Conservation (phyloP, 176 grass and related monocot species). For the Lolium rigidum region DNA sequence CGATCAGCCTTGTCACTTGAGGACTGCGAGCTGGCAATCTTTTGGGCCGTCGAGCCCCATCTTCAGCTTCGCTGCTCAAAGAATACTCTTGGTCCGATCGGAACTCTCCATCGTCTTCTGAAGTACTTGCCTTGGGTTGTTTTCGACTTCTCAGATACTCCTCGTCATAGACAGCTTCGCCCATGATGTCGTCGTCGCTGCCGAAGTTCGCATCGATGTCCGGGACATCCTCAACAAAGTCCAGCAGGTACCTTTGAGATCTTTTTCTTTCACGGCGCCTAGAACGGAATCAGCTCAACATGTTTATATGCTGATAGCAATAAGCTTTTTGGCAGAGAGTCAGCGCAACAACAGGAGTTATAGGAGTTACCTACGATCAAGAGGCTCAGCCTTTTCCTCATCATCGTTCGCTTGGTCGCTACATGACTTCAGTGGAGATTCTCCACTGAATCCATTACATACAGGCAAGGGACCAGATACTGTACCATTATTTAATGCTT, state of each 20-base stretch:
- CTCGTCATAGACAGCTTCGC: conserved; percentile 94
- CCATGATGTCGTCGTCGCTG: conserved; percentile 92
- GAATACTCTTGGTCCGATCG: conserved; percentile 65
- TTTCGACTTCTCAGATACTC: conserved; percentile 83
- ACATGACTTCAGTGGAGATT: conserved; percentile 52
- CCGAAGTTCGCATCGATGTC: conserved; percentile 60
- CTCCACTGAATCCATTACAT: conserved; percentile 52
- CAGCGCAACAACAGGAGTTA: conserved; percentile 1
- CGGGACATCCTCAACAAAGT: conserved; percentile 80
- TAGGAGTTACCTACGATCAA: conserved; percentile 70
- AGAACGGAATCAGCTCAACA: neutral
- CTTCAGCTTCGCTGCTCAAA: conserved; percentile 65
- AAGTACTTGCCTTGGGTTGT: conserved; percentile 54
- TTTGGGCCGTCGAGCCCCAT: conserved; percentile 45
- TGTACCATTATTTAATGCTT: conserved; percentile 48
- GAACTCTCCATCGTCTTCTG: conserved; percentile 76
- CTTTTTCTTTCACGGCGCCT: conserved; percentile 80
- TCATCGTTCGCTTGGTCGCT: conserved; percentile 57
- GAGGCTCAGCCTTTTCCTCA: conserved; percentile 60
- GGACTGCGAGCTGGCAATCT: conserved; percentile 50
- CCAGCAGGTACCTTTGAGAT: conserved; percentile 71
- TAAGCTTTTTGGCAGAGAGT: conserved; percentile 14
- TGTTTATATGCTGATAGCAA: conserved; percentile 12
- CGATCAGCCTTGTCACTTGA: conserved; percentile 58
- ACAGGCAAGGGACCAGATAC: conserved; percentile 59